These are phyloP conservation scores for Didymosphaeria variabile DNA, from an alignment of 2,329 filamentous ascomycete genomes.

Conservation along the genomic window DNA sequence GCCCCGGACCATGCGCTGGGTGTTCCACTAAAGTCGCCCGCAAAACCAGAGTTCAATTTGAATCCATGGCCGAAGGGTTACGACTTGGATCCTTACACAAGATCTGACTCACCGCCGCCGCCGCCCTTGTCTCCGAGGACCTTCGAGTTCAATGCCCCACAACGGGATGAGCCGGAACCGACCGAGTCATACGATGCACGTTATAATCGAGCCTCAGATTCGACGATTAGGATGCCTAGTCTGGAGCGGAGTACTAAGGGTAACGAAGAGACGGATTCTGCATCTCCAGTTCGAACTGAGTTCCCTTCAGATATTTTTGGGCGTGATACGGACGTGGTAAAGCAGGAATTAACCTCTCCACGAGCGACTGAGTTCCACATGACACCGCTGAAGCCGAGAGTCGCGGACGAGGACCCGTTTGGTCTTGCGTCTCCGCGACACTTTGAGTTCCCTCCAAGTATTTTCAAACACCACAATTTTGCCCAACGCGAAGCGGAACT, in stretches of 20 bases:
- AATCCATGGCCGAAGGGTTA: constrained; percentile 41
- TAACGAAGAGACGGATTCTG: constrained; percentile 21
- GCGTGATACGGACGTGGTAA: constrained; percentile 37
- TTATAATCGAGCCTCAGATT: constrained; percentile 31
- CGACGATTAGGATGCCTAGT: constrained; percentile 21
- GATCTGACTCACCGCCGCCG: constrained; percentile 22
- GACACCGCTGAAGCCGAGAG: constrained; percentile 44
- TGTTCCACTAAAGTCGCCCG: constrained; percentile 38
- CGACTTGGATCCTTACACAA: constrained; percentile 27
- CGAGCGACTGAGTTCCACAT: constrained; percentile 49
- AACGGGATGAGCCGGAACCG: constrained; percentile 14
- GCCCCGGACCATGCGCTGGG: constrained; percentile 25
- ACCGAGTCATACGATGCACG: constrained; percentile 31
- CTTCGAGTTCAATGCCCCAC: constrained; percentile 31
- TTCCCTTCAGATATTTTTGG: constrained; percentile 46
- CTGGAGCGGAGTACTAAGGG: background rate
- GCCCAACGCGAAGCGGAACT: constrained; percentile 24
- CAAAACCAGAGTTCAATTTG: constrained; percentile 40
- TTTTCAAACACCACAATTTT: constrained; percentile 35
- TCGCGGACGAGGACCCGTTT: constrained; percentile 48
- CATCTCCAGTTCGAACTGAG: constrained; percentile 52
- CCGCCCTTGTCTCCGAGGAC: constrained; percentile 38
- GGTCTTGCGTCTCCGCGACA: constrained; percentile 51
- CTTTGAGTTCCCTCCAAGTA: constrained; percentile 45
- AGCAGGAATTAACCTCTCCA: constrained; percentile 49